phyloP scores from a whole-genome alignment of 768 basidiomycete species.

The Boletus barrowsii region DNA sequence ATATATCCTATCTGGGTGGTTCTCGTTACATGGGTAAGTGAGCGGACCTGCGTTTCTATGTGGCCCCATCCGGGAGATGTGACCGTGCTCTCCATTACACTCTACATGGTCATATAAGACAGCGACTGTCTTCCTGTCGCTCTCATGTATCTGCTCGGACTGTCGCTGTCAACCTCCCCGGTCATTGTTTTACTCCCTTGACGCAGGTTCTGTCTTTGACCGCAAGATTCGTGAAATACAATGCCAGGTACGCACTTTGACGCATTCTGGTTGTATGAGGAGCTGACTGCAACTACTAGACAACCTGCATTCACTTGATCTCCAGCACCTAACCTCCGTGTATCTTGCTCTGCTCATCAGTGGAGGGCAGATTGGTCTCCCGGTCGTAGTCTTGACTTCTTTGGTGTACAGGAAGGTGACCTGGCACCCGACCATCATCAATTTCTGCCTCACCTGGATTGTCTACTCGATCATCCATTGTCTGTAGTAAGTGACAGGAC shows the following conservation, averaged over 20 bases:
- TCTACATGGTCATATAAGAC: constrained; percentile 4
- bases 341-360: constrained; percentile 48
- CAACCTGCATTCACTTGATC: constrained; percentile 14
- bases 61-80: constrained; percentile 2
- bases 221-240: not conserved
- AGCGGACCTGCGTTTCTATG: constrained; percentile 2
- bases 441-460: constrained; percentile 57
- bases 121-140: not conserved
- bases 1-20: constrained; percentile 28
- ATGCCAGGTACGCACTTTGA: constrained; percentile 17
- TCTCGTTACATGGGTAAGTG: constrained; percentile 4
- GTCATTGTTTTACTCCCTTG: not conserved
- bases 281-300: constrained; percentile 6
- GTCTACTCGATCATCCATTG: constrained; percentile 52
- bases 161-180: not conserved
- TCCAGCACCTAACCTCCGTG: constrained; percentile 32
- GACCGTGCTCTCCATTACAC: constrained; percentile 10
- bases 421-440: constrained; percentile 52
- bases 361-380: constrained; percentile 54
- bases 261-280: not conserved
- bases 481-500: constrained; percentile 42
- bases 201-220: not conserved
- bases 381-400: constrained; percentile 45
- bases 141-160: not conserved
- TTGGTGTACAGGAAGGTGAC: constrained; percentile 40